Evolutionary conservation across 164 flowering plant genomes (phyloP).

Genomic region (Kingdonia uniflora): DNA sequence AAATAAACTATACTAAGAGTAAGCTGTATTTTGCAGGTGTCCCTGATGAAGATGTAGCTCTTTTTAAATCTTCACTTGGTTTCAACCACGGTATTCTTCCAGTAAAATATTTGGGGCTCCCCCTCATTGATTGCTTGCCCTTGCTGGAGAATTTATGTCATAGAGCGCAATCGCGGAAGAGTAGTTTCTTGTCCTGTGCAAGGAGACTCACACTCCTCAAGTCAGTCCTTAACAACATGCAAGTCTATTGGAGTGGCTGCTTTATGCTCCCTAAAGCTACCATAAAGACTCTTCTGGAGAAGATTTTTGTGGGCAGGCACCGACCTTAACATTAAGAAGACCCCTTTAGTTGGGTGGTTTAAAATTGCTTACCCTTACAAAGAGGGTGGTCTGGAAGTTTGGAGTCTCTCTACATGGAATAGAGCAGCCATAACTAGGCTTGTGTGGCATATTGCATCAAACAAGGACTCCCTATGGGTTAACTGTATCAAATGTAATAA

Average conservation of each 20-base stretch:
- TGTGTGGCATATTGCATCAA: too few relatives aligned
- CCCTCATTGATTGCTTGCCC: conserved; percentile 1
- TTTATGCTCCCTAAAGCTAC: neutral
- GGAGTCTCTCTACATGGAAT: too few relatives aligned
- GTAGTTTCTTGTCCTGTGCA: neutral
- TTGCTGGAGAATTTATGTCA: neutral
- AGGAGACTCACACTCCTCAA: neutral
- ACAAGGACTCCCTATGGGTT: too few relatives aligned
- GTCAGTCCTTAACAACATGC: neutral
- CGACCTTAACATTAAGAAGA: too few relatives aligned
- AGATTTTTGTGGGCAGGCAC: neutral
- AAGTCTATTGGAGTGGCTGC: neutral
- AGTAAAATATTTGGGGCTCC: conserved; percentile 2
- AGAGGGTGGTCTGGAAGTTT: too few relatives aligned
- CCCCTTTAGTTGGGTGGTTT: too few relatives aligned
- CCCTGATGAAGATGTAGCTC: neutral
- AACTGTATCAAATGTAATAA: too few relatives aligned
- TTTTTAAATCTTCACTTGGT: neutral
- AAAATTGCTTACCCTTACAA: too few relatives aligned
- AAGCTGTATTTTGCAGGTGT: neutral
- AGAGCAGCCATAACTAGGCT: too few relatives aligned
- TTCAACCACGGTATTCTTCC: neutral
- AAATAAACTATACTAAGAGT: neutral
- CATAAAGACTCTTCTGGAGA: neutral
- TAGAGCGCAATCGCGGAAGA: neutral